Evolutionary conservation across 2,329 filamentous ascomycete genomes (phyloP).

Genomic region (Aspergillus brasiliensis): DNA sequence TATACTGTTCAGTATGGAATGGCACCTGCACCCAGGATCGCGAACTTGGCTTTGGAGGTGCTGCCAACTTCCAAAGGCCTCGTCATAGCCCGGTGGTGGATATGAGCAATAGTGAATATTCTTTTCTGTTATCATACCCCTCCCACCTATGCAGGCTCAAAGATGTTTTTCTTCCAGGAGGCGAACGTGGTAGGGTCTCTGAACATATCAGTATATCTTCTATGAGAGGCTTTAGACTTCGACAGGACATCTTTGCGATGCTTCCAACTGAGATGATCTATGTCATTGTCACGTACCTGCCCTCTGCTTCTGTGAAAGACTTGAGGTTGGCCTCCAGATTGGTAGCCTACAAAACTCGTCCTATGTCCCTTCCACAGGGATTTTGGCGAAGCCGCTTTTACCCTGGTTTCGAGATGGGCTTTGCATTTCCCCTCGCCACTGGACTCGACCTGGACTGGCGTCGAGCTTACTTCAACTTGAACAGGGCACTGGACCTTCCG

Average conservation of each 20-base stretch:
- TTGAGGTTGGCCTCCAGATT: conserved; percentile 5
- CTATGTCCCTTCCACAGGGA: conserved; percentile 4
- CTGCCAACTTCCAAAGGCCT: too few species aligned
- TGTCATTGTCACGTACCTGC: neutral
- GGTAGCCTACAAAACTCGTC: neutral
- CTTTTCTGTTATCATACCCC: too few species aligned
- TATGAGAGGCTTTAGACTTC: too few species aligned
- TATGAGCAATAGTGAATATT: too few species aligned
- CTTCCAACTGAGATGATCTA: conserved; percentile 3
- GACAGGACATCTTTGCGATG: neutral
- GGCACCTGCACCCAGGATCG: too few species aligned
- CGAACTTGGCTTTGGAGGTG: too few species aligned
- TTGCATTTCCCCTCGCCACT: neutral
- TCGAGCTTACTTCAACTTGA: neutral
- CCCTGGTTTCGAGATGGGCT: conserved; percentile 10
- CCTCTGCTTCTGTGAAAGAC: neutral
- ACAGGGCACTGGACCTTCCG: neutral
- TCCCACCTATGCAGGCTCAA: too few species aligned
- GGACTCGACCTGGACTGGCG: neutral
- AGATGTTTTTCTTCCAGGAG: too few species aligned
- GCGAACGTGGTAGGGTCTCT: too few species aligned
- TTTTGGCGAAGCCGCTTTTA: conserved; percentile 8
- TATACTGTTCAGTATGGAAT: too few species aligned
- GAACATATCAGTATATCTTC: too few species aligned
- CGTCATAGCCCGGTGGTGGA: too few species aligned